A percentile compares a stretch with the other conserved stretches of the same genome.
Evolutionary conservation across 805 yeast species (phyloP).

Genomic region (Jamesozyma spencerorum): DNA sequence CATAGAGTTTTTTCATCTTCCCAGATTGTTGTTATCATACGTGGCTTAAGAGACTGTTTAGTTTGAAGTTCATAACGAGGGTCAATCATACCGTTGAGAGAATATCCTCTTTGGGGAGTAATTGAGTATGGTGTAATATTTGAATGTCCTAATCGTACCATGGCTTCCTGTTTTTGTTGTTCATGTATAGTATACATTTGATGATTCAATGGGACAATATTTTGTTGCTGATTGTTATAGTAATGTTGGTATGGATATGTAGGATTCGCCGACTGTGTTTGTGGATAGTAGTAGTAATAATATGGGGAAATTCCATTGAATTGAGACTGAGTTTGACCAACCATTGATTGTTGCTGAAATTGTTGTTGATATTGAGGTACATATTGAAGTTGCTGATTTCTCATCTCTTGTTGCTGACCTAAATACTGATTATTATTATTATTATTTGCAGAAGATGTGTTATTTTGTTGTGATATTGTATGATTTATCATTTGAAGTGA

Average conservation of each 20-base stretch:
- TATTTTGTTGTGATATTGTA: too few relatives aligned
- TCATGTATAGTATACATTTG: background rate
- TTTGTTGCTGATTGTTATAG: background rate
- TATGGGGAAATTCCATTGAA: slow-evolving; percentile 4
- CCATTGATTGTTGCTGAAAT: slow-evolving; percentile 1
- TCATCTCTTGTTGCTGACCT: too few relatives aligned
- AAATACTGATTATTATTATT: too few relatives aligned
- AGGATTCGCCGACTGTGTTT: slow-evolving; percentile 1
- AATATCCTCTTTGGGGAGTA: background rate
- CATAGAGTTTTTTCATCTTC: slow-evolving; percentile 80
- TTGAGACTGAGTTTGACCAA: background rate
- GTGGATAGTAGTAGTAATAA: slow-evolving; percentile 3
- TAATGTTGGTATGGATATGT: background rate
- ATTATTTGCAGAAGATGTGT: too few relatives aligned
- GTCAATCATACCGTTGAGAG: background rate
- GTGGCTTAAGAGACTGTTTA: slow-evolving; percentile 1
- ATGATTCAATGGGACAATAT: background rate
- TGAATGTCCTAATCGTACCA: too few relatives aligned
- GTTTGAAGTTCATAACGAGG: background rate
- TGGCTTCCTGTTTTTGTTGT: background rate
- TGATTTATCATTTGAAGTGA: too few relatives aligned
- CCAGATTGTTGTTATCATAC: slow-evolving; percentile 75
- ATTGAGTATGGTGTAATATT: background rate
- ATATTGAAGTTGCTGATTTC: too few relatives aligned
- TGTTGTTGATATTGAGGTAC: slow-evolving; percentile 1